Base-by-base conservation (phyloP, 108 stramenopile species). In the Nitzschia putrida region DNA sequence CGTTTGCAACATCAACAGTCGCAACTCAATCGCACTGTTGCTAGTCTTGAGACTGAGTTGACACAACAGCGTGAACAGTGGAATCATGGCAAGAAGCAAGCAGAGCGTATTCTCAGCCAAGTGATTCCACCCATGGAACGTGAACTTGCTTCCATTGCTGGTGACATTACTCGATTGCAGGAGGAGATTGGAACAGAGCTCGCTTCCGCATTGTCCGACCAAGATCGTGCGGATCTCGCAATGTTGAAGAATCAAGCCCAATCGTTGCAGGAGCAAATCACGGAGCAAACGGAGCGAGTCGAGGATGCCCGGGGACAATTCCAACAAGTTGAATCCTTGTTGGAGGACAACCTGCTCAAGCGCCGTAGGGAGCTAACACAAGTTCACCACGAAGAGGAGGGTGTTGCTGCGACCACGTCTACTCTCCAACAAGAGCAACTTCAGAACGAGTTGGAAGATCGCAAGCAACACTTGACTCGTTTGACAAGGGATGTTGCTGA, bases 111-210 rank as follows among this genome's bases (percentile, higher is more conserved):
- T 18, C 83, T 86, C 74, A 84, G 77, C 49, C 82, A 88, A 60
- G 58, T 61, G 11, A 84, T 90, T 34, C 85, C 91, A 23, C 72
- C 81, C 16, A 73, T 91, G 55, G 83, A 88, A 68, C 68, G 65
- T 12, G 82, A 88, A 41, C 82, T 94, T 54, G 82, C 78, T 24
- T 79, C 74, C 16, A 71, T 95, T 22, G 68, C 77, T 26, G 70
- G 72, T 10, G 92, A 95, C 60, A 79, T 95, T 49, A 64, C 70
- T 2, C 83, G 88, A 55, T 71, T 95, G 37, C 51, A 83, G 58
- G 86, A 88, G 41, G 97, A 97, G 73, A 84, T 97, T 44, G 93
- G 91, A 14, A 94, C 97, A 5, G 85, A 85, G 34, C 82, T 97
- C 8, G 77, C 68, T 3, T 57, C 77, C 29, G 71, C 67, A 8